Evolutionary conservation across 306 rosid genomes (phyloP).

Genomic region (Pyrus communis): DNA sequence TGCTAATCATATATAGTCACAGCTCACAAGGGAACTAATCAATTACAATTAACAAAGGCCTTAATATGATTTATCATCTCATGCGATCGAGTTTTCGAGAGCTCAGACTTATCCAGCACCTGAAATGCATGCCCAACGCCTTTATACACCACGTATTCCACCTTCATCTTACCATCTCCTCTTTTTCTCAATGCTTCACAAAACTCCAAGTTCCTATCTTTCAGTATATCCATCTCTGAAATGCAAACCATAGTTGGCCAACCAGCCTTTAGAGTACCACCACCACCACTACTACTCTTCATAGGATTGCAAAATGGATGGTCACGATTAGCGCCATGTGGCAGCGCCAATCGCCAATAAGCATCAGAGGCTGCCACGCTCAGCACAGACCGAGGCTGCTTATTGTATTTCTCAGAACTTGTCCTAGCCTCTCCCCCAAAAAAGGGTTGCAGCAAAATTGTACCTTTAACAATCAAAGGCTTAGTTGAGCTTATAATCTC

Average conservation of each 20-base stretch:
- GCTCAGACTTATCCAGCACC: conserved; percentile 49
- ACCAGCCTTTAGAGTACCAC: background rate
- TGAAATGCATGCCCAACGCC: conserved; percentile 92
- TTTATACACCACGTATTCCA: conserved; percentile 36
- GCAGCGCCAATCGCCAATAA: conserved; percentile 81
- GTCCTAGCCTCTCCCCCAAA: conserved; percentile 74
- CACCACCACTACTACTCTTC: background rate
- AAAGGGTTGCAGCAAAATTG: conserved; percentile 61
- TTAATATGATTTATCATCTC: conserved; percentile 57
- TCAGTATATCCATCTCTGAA: conserved; percentile 69
- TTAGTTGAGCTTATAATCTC: background rate
- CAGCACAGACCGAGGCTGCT: conserved; percentile 39
- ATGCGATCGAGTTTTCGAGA: conserved; percentile 30
- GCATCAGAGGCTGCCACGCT: conserved; percentile 57
- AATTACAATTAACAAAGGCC: conserved; percentile 34
- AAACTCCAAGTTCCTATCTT: conserved; percentile 67
- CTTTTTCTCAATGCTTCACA: conserved; percentile 32
- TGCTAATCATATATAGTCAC: background rate
- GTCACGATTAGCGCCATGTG: conserved; percentile 50
- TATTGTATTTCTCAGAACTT: conserved; percentile 41
- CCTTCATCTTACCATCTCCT: conserved; percentile 29
- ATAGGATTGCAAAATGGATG: conserved; percentile 79
- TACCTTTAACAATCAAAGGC: conserved; percentile 46
- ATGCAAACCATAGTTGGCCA: conserved; percentile 49
- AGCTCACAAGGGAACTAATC: background rate